Conservation (phyloP, 2,329 filamentous ascomycete genomes). For the Penicillium palitans region DNA sequence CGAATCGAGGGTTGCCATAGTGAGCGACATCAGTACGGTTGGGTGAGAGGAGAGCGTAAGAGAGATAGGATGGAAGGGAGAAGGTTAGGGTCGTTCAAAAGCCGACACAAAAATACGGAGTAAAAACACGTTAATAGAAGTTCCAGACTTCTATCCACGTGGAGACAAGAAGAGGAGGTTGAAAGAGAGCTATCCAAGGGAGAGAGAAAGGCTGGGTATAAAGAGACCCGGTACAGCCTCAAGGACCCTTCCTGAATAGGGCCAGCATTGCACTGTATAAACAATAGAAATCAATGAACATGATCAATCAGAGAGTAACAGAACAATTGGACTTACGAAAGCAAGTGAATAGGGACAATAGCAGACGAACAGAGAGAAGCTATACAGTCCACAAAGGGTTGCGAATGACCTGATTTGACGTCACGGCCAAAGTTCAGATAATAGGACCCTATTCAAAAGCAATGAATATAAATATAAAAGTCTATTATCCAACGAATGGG, state of each 20-base stretch:
- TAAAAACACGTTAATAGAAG: conserved; percentile 2
- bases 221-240: conserved; percentile 19
- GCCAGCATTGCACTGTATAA: conserved; percentile 25
- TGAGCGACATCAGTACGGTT: conserved; percentile 8
- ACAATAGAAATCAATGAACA: neutral
- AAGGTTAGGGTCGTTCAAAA: conserved; percentile 1
- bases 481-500: neutral
- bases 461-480: conserved; percentile 5
- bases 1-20: conserved; percentile 39
- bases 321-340: conserved; percentile 5
- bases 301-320: neutral
- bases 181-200: conserved; percentile 1
- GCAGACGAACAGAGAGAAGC: neutral
- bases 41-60: neutral
- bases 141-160: conserved; percentile 11
- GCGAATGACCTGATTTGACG: neutral
- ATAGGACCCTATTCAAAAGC: neutral
- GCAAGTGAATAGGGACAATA: conserved; percentile 6
- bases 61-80: conserved; percentile 2
- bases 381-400: conserved; percentile 4
- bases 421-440: neutral
- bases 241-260: conserved; percentile 21
- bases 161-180: conserved; percentile 1
- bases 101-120: neutral
- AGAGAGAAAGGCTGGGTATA: conserved; percentile 5